Evolutionary conservation across 148 eudicot genomes (phyloP).

Genomic region (Persicaria maculosa): DNA sequence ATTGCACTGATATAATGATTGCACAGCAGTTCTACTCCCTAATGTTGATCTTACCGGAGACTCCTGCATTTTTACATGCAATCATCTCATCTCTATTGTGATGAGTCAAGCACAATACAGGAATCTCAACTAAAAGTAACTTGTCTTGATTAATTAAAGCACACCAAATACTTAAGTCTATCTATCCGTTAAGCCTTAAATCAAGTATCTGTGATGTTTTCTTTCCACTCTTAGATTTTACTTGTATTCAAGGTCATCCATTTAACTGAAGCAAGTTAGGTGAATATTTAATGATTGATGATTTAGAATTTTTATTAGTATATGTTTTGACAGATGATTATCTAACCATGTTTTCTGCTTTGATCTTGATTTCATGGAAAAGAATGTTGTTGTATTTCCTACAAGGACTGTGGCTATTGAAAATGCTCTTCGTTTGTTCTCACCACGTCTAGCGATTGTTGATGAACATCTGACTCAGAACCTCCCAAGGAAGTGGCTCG

Average conservation of each 20-base stretch:
- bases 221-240: not conserved
- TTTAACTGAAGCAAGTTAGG: not conserved
- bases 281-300: too few species aligned
- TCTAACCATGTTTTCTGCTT: not conserved
- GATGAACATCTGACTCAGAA: constrained; percentile 77
- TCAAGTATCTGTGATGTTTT: not conserved
- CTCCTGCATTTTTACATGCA: not conserved
- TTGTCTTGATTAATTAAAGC: not conserved
- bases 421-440: constrained; percentile 71
- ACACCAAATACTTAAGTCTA: not conserved
- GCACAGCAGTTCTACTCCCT: not conserved
- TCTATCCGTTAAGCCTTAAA: not conserved
- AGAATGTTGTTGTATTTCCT: constrained; percentile 92
- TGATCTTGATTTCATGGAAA: constrained; percentile 3
- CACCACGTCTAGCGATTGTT: constrained; percentile 88
- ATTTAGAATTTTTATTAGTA: not conserved
- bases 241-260: not conserved
- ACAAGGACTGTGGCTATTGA: constrained; percentile 93
- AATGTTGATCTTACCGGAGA: not conserved
- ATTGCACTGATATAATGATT: not conserved
- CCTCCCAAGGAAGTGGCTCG: constrained; percentile 84
- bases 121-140: not conserved
- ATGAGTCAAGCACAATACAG: not conserved
- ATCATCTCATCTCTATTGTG: not conserved
- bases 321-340: not conserved